Evolutionary conservation across 129 eudicot species (phyloP).

Genomic region (Helianthus tuberosus): DNA sequence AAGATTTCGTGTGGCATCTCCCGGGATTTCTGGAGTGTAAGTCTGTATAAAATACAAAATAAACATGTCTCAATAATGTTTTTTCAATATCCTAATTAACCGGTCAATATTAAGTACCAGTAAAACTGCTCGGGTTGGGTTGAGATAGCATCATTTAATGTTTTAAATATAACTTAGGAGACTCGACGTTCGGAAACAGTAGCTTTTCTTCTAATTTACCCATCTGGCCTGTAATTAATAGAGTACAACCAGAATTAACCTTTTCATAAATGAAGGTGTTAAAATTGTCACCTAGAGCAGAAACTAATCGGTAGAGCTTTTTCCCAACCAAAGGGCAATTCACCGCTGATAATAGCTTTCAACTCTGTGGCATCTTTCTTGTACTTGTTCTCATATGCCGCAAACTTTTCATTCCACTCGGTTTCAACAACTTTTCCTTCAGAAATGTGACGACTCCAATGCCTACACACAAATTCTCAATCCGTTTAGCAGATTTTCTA

Average conservation of each 20-base stretch:
- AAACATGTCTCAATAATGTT: not conserved
- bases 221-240: too few relatives aligned
- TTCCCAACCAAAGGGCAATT: constrained; percentile 53
- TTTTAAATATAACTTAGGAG: not conserved
- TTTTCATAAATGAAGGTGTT: too few relatives aligned
- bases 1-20: constrained; percentile 60
- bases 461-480: constrained; percentile 34
- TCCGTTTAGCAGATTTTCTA: not conserved
- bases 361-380: constrained; percentile 49
- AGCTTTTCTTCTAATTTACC: too few relatives aligned
- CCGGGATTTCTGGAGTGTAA: constrained; percentile 52
- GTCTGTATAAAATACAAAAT: constrained; percentile 26
- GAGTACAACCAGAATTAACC: too few relatives aligned
- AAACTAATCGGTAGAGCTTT: too few relatives aligned
- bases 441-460: constrained; percentile 59
- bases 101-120: too few relatives aligned
- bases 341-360: constrained; percentile 46
- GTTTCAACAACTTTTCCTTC: constrained; percentile 52
- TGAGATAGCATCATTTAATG: too few relatives aligned
- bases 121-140: too few relatives aligned
- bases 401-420: constrained; percentile 60
- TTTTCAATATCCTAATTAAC: too few relatives aligned
- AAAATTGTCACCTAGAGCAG: too few relatives aligned
- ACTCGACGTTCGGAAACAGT: not conserved
- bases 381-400: constrained; percentile 58